Percentiles rank a stretch among this genome's conserved stretches.
These are phyloP conservation scores for Panicum miliaceum DNA, from an alignment of 176 grass and related monocot species.

Conservation along the genomic window DNA sequence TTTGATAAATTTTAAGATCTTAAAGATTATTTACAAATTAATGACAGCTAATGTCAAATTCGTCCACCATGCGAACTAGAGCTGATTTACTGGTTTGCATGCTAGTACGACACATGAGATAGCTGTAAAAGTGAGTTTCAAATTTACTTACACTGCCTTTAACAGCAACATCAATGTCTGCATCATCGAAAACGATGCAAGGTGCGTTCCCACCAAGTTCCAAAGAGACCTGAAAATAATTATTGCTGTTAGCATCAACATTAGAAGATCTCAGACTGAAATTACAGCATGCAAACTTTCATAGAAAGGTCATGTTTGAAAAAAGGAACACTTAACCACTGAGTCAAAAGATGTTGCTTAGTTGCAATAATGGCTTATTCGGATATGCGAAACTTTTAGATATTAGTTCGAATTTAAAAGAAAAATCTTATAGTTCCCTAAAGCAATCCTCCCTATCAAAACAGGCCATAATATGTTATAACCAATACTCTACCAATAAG, in stretches of 20 bases:
- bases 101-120: not conserved
- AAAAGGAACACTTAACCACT: not conserved
- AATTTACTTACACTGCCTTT: conserved; percentile 86
- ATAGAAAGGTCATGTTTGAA: not conserved
- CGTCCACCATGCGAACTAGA: not conserved
- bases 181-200: conserved; percentile 98
- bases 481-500: conserved; percentile 17
- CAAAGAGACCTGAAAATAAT: conserved; percentile 78
- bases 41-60: not conserved
- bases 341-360: conserved; percentile 15
- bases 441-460: not conserved
- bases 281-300: not conserved
- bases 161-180: conserved; percentile 91
- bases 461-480: not conserved
- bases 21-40: not conserved
- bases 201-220: conserved; percentile 99
- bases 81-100: conserved; percentile 25
- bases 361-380: not conserved
- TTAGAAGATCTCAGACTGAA: not conserved
- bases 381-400: not conserved
- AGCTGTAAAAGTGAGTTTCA: not conserved
- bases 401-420: not conserved
- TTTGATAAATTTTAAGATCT: not conserved
- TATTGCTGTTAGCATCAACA: conserved; percentile 38
- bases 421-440: not conserved